phyloP scores from a whole-genome alignment of 441 rosid species.

The Geranium incanum region DNA sequence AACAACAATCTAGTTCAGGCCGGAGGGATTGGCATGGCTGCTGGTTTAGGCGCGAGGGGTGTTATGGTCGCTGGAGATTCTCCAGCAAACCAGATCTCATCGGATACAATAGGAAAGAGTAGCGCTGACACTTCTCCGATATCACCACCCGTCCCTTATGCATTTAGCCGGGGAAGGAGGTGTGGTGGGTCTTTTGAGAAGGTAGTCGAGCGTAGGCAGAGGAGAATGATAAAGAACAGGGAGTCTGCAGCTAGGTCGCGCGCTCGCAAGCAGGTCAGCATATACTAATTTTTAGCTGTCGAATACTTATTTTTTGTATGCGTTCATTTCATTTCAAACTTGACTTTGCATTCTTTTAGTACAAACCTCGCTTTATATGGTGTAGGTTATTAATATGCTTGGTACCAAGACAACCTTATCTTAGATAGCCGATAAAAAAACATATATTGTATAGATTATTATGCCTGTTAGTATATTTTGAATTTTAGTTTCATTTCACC shows the following conservation, averaged over 20 bases:
- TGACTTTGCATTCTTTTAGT: background rate
- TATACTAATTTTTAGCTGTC: conserved; percentile 16
- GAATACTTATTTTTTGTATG: background rate
- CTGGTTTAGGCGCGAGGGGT: conserved; percentile 33
- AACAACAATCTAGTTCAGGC: conserved; percentile 45
- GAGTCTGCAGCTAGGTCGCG: conserved; percentile 79
- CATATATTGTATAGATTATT: too few species aligned
- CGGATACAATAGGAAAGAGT: conserved; percentile 42
- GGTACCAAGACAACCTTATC: too few species aligned
- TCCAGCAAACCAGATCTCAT: conserved; percentile 42
- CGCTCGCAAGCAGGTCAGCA: conserved; percentile 65
- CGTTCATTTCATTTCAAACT: background rate
- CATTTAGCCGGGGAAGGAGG: conserved; percentile 51
- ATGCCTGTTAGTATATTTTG: too few species aligned
- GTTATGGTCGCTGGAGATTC: conserved; percentile 36
- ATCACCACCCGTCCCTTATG: conserved; percentile 50
- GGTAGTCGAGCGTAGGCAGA: conserved; percentile 70
- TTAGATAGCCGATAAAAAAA: too few species aligned
- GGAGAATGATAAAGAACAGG: conserved; percentile 72
- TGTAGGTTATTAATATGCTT: too few species aligned
- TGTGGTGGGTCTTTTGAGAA: conserved; percentile 46
- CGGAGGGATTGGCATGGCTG: conserved; percentile 40
- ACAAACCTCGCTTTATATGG: background rate
- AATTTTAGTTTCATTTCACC: too few species aligned
- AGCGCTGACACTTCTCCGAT: conserved; percentile 34